phyloP scores from a whole-genome alignment of 140 eudicot species.

The Cichorium intybus region DNA sequence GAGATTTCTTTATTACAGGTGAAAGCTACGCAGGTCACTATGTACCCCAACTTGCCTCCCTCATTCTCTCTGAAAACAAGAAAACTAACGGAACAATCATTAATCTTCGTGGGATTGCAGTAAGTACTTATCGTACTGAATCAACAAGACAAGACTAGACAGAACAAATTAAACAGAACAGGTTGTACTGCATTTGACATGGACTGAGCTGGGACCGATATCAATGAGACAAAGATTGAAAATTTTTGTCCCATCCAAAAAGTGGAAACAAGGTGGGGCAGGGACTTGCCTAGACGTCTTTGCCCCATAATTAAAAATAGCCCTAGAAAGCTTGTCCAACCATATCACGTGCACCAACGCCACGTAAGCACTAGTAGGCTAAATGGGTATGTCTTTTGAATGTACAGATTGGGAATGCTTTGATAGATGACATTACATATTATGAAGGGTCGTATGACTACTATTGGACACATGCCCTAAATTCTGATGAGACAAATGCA shows the following conservation, averaged over 20 bases:
- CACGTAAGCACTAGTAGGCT: not conserved
- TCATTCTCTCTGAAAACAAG: not conserved
- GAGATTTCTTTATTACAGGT: conserved; percentile 8
- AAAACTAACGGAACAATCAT: not conserved
- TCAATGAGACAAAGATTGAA: not conserved
- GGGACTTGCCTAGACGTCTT: no score
- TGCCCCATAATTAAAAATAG: not conserved
- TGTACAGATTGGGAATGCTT: conserved; percentile 7
- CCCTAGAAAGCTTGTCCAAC: not conserved
- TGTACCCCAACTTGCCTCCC: conserved; percentile 8
- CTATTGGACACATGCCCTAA: conserved; percentile 11
- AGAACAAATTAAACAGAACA: not conserved
- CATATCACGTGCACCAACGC: not conserved
- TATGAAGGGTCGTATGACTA: not conserved
- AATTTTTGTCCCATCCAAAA: no score
- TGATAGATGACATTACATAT: not conserved
- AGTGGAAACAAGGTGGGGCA: not conserved
- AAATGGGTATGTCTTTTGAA: not conserved
- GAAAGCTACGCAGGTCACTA: conserved; percentile 16
- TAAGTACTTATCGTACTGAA: not conserved
- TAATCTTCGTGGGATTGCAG: conserved; percentile 1
- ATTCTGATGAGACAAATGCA: not conserved
- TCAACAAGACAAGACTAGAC: no score
- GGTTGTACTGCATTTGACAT: not conserved
- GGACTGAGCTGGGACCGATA: no score